Evolutionary conservation across 2,329 filamentous ascomycete genomes (phyloP).

Genomic region (Paradendryphiella salina): DNA sequence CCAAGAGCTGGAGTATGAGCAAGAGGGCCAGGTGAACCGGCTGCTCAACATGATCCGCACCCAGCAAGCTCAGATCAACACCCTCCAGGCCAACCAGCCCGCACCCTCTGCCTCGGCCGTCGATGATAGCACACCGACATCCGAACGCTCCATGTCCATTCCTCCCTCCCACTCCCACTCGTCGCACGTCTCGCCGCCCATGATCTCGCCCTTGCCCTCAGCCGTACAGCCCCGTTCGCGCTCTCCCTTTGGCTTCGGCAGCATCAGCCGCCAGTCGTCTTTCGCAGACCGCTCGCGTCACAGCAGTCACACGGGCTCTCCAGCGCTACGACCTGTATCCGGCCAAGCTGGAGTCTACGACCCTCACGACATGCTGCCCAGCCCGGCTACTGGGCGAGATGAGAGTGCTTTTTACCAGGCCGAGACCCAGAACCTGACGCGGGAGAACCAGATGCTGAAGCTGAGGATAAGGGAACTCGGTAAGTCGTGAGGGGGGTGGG

Average conservation of each 20-base stretch:
- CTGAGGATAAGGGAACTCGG: conserved; percentile 73
- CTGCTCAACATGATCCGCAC: conserved; percentile 75
- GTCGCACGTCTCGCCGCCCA: conserved; percentile 34
- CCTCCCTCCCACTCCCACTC: conserved; percentile 33
- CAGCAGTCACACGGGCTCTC: conserved; percentile 49
- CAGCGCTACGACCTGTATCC: conserved; percentile 58
- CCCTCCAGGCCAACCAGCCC: conserved; percentile 54
- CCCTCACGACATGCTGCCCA: conserved; percentile 66
- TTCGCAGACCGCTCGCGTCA: conserved; percentile 43
- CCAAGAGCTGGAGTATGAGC: conserved; percentile 77
- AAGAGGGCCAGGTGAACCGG: conserved; percentile 78
- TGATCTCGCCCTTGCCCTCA: conserved; percentile 49
- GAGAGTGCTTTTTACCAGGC: conserved; percentile 81
- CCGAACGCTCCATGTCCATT: conserved; percentile 53
- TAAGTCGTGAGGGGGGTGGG: conserved; percentile 37
- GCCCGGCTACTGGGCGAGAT: conserved; percentile 57
- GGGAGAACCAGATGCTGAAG: conserved; percentile 83
- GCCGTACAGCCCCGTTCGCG: conserved; percentile 52
- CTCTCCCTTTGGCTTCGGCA: conserved; percentile 40
- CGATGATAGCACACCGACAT: conserved; percentile 58
- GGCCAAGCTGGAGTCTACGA: conserved; percentile 42
- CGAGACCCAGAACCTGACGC: conserved; percentile 74
- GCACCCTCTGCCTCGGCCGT: conserved; percentile 50
- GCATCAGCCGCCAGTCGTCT: conserved; percentile 52
- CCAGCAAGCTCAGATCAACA: conserved; percentile 71